A percentile compares a stretch with the other conserved stretches of the same genome.
Conservation (phyloP, 768 basidiomycete genomes). For the Suillus subalutaceus region DNA sequence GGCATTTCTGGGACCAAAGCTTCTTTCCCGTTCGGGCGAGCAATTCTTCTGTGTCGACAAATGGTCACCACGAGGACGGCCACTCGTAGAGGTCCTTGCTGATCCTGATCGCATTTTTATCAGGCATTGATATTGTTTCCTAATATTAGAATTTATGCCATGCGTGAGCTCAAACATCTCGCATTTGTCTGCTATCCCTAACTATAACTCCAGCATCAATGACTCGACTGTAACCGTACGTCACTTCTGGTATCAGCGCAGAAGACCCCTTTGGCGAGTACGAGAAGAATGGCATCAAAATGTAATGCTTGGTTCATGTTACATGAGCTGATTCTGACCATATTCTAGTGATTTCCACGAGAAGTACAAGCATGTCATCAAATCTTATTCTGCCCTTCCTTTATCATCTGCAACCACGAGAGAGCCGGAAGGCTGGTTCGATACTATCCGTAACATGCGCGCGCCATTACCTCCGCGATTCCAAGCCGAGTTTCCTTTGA, state of each 20-base stretch:
- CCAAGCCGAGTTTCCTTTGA: conserved; percentile 66
- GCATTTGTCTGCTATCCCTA: neutral
- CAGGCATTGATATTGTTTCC: conserved; percentile 69
- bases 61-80: conserved; percentile 67
- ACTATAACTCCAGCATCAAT: conserved; percentile 49
- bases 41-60: conserved; percentile 77
- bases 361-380: conserved; percentile 58
- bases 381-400: conserved; percentile 50
- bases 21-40: conserved; percentile 79
- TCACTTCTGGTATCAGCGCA: conserved; percentile 73
- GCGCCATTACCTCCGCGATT: conserved; percentile 62
- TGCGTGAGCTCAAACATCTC: conserved; percentile 46
- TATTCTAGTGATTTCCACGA: conserved; percentile 54
- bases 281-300: conserved; percentile 56
- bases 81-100: conserved; percentile 76
- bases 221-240: conserved; percentile 84
- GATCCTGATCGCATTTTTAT: conserved; percentile 79
- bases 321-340: conserved; percentile 10
- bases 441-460: conserved; percentile 37
- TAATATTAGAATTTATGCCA: conserved; percentile 78
- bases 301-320: conserved; percentile 45
- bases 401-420: conserved; percentile 44
- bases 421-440: conserved; percentile 51
- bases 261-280: conserved; percentile 67
- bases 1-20: conserved; percentile 60